These are phyloP conservation scores for Teratosphaeria nubilosa DNA, from an alignment of 2,329 filamentous ascomycete species.

Conservation along the genomic window DNA sequence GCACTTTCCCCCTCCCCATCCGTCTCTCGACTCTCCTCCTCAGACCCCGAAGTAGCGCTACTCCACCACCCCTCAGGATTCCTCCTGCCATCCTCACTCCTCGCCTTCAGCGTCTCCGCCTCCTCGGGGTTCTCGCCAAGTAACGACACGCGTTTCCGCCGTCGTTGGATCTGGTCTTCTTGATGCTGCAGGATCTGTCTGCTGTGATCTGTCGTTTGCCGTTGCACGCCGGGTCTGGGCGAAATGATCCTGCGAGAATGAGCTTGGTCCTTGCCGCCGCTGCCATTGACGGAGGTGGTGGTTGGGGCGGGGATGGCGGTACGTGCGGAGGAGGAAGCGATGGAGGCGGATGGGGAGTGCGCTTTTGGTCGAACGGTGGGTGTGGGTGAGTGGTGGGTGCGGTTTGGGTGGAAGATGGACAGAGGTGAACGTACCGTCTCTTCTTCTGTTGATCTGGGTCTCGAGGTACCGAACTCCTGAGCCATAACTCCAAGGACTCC, in stretches of 20 bases:
- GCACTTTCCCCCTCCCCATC: background rate
- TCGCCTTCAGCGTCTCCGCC: background rate
- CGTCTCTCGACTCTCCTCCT: background rate
- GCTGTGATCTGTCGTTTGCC: background rate
- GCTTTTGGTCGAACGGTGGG: background rate
- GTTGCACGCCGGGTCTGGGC: background rate
- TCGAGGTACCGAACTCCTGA: conserved; percentile 1
- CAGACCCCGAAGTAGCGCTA: background rate
- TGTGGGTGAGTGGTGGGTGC: background rate
- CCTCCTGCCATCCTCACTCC: background rate
- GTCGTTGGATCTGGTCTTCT: background rate
- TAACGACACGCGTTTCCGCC: background rate
- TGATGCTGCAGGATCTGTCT: background rate
- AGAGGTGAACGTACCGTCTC: background rate
- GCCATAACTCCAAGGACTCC: background rate
- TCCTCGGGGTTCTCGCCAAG: background rate
- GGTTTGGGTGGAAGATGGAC: background rate
- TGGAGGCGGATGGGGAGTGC: background rate
- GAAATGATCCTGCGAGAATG: background rate
- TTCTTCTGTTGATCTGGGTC: background rate
- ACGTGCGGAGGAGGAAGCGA: background rate
- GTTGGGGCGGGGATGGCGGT: background rate
- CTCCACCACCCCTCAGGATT: conserved; percentile 10
- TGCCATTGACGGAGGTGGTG: background rate
- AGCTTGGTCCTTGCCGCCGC: background rate